Evolutionary conservation across 2,329 filamentous ascomycete species (phyloP).

Genomic region (Magnaporthiopsis incrustans): DNA sequence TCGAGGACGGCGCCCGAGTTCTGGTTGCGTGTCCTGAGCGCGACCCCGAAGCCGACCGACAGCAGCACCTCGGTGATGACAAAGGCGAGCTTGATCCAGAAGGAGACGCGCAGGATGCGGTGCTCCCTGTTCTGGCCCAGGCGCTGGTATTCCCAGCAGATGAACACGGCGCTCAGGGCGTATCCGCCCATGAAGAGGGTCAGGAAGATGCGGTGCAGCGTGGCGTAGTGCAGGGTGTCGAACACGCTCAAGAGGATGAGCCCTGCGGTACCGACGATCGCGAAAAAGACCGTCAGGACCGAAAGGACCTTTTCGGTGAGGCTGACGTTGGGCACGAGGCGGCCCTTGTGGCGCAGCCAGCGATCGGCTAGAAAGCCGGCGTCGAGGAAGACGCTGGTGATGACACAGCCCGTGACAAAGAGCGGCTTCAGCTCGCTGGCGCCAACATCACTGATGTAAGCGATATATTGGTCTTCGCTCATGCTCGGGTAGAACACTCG

Average conservation of each 20-base stretch:
- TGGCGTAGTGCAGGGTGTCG: constrained; percentile 63
- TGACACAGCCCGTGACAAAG: constrained; percentile 63
- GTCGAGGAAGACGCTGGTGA: constrained; percentile 75
- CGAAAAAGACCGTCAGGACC: constrained; percentile 54
- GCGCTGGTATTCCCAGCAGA: constrained; percentile 84
- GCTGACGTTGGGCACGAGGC: constrained; percentile 66
- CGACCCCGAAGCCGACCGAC: constrained; percentile 62
- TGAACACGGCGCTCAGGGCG: constrained; percentile 75
- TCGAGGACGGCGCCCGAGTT: constrained; percentile 74
- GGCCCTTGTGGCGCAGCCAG: constrained; percentile 74
- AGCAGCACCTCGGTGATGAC: constrained; percentile 72
- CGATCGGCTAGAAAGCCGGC: constrained; percentile 73
- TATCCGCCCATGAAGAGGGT: constrained; percentile 81
- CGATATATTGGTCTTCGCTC: constrained; percentile 48
- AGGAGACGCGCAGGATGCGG: constrained; percentile 65
- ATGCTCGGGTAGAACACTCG: constrained; percentile 54
- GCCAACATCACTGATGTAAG: constrained; percentile 65
- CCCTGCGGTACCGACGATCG: constrained; percentile 68
- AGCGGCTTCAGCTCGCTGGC: constrained; percentile 60
- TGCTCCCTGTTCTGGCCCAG: constrained; percentile 73
- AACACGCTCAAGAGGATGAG: constrained; percentile 80
- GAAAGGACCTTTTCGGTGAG: constrained; percentile 55
- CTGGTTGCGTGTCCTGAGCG: constrained; percentile 37
- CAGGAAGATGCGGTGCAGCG: constrained; percentile 68
- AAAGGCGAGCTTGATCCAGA: constrained; percentile 82